Conservation (phyloP, 176 grass and related monocot genomes). For the Neostapfia colusana region DNA sequence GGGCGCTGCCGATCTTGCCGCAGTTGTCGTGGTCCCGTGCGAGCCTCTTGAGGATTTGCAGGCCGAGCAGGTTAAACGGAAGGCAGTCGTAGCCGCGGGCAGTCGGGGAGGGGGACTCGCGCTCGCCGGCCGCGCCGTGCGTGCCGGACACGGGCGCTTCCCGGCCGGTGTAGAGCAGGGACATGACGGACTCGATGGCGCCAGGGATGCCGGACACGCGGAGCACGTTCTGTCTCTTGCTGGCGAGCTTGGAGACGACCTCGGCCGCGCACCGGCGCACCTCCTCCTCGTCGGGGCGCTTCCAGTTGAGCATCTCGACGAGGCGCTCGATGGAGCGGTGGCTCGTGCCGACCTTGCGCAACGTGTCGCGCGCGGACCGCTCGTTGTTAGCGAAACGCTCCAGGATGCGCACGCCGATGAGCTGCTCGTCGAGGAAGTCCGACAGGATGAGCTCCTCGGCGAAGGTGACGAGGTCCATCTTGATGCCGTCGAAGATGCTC, state of each 20-base stretch:
- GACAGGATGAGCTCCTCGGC: slow-evolving; percentile 58
- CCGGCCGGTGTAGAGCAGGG: slow-evolving; percentile 48
- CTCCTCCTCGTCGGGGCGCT: slow-evolving; percentile 47
- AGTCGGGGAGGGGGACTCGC: neutral
- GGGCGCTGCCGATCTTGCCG: slow-evolving; percentile 57
- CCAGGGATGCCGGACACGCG: slow-evolving; percentile 58
- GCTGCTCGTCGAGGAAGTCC: slow-evolving; percentile 65
- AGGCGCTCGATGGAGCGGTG: slow-evolving; percentile 2
- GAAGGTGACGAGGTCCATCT: slow-evolving; percentile 72
- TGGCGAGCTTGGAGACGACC: slow-evolving; percentile 52
- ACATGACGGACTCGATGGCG: slow-evolving; percentile 67
- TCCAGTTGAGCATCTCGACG: slow-evolving; percentile 49
- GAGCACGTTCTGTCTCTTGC: slow-evolving; percentile 58
- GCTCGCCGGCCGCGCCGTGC: neutral
- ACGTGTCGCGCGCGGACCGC: neutral
- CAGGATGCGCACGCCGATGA: slow-evolving; percentile 61
- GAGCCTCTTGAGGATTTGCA: slow-evolving; percentile 59
- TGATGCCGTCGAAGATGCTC: slow-evolving; percentile 73
- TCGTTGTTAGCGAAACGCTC: slow-evolving; percentile 33
- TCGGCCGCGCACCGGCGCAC: slow-evolving; percentile 45
- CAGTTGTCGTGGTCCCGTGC: slow-evolving; percentile 63
- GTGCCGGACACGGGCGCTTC: neutral
- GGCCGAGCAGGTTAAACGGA: slow-evolving; percentile 53
- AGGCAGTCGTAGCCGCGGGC: neutral
- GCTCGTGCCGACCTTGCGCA: slow-evolving; percentile 16